phyloP scores from a whole-genome alignment of 2,329 filamentous ascomycete genomes.

The Coniella lustricola region DNA sequence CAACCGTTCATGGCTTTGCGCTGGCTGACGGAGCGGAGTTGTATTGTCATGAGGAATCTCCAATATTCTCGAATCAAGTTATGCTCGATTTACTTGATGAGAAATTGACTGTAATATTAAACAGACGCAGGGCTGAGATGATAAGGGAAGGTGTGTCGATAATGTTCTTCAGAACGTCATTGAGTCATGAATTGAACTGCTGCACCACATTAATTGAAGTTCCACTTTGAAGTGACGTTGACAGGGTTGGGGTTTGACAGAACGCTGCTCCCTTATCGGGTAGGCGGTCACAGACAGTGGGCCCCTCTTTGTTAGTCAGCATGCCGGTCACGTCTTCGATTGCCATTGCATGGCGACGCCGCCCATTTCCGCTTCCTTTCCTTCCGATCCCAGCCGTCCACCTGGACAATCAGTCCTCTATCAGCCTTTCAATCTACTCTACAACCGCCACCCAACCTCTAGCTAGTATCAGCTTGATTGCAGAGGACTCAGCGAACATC shows the following conservation, averaged over 20 bases:
- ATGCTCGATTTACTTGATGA: slow-evolving; percentile 1
- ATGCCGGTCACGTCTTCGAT: background rate
- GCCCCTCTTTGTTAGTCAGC: background rate
- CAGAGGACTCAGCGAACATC: slow-evolving; percentile 12
- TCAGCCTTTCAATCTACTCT: background rate
- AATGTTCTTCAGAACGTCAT: too few relatives aligned
- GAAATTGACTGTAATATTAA: background rate
- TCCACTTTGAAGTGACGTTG: background rate
- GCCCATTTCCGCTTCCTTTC: slow-evolving; percentile 11
- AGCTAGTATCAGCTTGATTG: slow-evolving; percentile 11
- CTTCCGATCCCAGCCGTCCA: slow-evolving; percentile 12
- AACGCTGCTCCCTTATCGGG: background rate
- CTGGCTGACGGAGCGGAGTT: background rate
- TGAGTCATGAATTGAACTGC: too few relatives aligned
- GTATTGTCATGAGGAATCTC: background rate
- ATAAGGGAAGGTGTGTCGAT: too few relatives aligned
- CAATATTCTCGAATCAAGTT: background rate
- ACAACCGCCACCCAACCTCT: slow-evolving; percentile 1
- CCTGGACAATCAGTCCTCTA: slow-evolving; percentile 10
- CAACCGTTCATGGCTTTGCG: background rate
- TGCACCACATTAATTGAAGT: too few relatives aligned
- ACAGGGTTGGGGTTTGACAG: background rate
- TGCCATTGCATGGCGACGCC: background rate
- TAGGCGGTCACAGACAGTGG: background rate
- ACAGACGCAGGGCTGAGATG: too few relatives aligned